A percentile compares a stretch with the other conserved stretches of the same genome.
Evolutionary conservation across 139 green algal genomes (phyloP).

Genomic region (Trebouxia sp.): DNA sequence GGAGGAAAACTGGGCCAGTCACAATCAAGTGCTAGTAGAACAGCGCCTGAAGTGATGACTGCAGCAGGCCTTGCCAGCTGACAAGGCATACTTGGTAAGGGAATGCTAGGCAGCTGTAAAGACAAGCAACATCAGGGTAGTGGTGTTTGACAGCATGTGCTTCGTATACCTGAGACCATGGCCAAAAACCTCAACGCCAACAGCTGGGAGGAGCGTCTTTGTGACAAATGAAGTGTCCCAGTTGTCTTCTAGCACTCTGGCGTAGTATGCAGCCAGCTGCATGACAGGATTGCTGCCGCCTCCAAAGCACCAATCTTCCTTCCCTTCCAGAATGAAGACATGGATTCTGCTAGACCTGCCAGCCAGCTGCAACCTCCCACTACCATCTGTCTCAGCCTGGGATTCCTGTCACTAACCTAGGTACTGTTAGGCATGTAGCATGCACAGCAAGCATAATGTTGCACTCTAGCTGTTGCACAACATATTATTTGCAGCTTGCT

Average conservation of each 20-base stretch:
- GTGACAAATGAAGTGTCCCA: neutral
- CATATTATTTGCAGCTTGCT: neutral
- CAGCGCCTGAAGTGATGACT: neutral
- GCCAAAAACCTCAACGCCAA: slow-evolving; percentile 25
- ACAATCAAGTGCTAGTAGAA: neutral
- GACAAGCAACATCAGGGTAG: neutral
- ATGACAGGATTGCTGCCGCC: slow-evolving; percentile 1
- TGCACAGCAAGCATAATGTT: neutral
- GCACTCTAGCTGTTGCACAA: neutral
- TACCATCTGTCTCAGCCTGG: slow-evolving; percentile 1
- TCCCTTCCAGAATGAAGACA: slow-evolving; percentile 7
- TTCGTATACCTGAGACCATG: slow-evolving; percentile 8
- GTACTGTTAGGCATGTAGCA: neutral
- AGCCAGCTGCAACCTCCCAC: neutral
- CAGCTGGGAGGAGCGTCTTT: neutral
- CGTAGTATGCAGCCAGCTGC: slow-evolving; percentile 11
- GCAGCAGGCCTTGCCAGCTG: neutral
- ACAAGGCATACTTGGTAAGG: neutral
- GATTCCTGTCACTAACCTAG: neutral
- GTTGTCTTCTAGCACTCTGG: neutral
- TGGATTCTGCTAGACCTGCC: neutral
- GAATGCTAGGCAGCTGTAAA: neutral
- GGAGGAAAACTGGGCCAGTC: neutral
- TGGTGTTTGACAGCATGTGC: neutral
- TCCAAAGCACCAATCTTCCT: slow-evolving; percentile 11